phyloP scores from a whole-genome alignment of 345 rosid genomes.

The Populus alba region DNA sequence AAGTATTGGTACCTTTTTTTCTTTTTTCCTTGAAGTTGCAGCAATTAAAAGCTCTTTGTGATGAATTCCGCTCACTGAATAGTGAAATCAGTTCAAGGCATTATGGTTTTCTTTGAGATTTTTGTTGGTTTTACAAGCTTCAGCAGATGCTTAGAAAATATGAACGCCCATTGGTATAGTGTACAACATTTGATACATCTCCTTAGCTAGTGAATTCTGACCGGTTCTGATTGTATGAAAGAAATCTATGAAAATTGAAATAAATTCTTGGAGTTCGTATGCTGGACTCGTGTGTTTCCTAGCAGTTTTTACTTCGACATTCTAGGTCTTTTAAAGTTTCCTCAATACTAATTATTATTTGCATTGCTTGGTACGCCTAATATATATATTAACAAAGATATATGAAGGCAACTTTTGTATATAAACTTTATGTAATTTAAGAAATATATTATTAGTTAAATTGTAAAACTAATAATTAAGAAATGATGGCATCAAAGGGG shows the following conservation, averaged over 20 bases:
- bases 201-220: slow-evolving; percentile 24
- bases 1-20: slow-evolving; percentile 21
- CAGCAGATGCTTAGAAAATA: slow-evolving; percentile 17
- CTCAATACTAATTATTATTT: background rate
- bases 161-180: slow-evolving; percentile 14
- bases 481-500: too few relatives aligned
- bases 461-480: too few relatives aligned
- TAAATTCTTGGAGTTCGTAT: slow-evolving; percentile 4
- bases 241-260: slow-evolving; percentile 19
- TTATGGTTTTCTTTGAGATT: slow-evolving; percentile 9
- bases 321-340: background rate
- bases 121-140: slow-evolving; percentile 22
- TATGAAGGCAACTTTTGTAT: too few relatives aligned
- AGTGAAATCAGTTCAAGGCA: slow-evolving; percentile 8
- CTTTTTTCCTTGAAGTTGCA: slow-evolving; percentile 33
- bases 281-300: background rate
- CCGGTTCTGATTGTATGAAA: slow-evolving; percentile 27
- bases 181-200: slow-evolving; percentile 6
- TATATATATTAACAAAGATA: too few relatives aligned
- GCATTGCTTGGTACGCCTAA: background rate
- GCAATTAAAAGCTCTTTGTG: slow-evolving; percentile 29
- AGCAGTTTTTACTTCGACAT: background rate
- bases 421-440: too few relatives aligned
- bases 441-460: too few relatives aligned
- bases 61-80: slow-evolving; percentile 15